Base-by-base conservation (phyloP, 2,329 filamentous ascomycete species). In the Pseudocercospora fuligena region DNA sequence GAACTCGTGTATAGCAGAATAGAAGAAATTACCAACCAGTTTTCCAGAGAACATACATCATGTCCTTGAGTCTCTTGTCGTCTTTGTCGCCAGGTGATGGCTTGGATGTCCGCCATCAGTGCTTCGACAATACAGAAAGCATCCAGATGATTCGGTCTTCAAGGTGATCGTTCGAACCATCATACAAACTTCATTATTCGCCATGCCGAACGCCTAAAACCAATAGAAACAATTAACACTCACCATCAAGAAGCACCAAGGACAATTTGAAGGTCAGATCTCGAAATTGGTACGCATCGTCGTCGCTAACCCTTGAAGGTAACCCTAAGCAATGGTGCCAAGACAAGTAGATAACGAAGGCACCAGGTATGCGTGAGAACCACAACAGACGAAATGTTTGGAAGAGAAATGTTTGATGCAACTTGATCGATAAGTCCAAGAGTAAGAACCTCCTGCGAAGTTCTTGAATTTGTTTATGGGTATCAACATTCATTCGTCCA, bases 1-100 rank as follows among this genome's bases (percentile, higher is more conserved):
- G 23, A 36, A 67, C 61, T 51, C 63, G 61, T 69, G 69, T 70
- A 70, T 64, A 70, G 70, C 66, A 66, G 65, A 57, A 19, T 43
- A 47, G 27, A 14, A 25, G n/a, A 51, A 51, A 27, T 5, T 6
- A 11, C 11, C 23, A 1, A 56, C 27, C 51, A 56, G 14, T 56
- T 56, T 19, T 16, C 4, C 27, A 56, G 25, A 23, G 6, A n/a
- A 43, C 5, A 19, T 19, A 1, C 19, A 8, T 19, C 40, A 19
- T 3, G 1, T 43, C 40, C 5, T 19, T 8, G 40, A n/a, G 1
- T 2, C 16, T 40, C 36, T 40, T 36, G 2, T 4, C 12, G 7
- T 36, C 16, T 40, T 5, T 16, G 16, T 5, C n/a, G 12, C 14
- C 36, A 3, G 2, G 5, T n/a, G 36, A 40, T n/a, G 14, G 14